Conservation (phyloP, 345 rosid species). For the Rhizophora apiculata region DNA sequence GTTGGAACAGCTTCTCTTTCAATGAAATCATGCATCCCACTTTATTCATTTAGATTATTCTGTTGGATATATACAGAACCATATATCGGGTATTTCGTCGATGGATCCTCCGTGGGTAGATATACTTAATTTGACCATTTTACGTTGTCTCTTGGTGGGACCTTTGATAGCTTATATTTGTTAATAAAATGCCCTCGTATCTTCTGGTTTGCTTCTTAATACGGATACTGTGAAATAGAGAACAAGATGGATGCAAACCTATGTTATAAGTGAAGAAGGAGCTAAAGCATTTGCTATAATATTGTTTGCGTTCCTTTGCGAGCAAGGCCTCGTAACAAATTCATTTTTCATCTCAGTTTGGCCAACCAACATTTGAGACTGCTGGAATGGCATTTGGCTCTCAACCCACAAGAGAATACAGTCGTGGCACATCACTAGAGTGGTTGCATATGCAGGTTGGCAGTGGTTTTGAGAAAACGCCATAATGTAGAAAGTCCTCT, state of each 20-base stretch:
- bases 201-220: not conserved
- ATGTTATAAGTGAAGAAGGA: not conserved
- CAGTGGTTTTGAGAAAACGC: constrained; percentile 61
- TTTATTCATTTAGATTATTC: not conserved
- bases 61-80: not conserved
- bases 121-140: constrained; percentile 1
- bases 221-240: not conserved
- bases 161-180: not conserved
- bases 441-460: constrained; percentile 94
- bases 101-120: not conserved
- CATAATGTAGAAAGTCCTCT: constrained; percentile 21
- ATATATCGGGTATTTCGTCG: not conserved
- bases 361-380: constrained; percentile 58
- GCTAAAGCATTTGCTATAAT: not conserved
- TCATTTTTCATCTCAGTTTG: constrained; percentile 46
- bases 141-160: too few species aligned
- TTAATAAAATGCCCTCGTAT: too few species aligned
- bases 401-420: constrained; percentile 60
- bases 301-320: not conserved
- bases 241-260: not conserved
- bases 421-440: constrained; percentile 65
- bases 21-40: not conserved
- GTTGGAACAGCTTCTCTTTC: not conserved
- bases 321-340: not conserved
- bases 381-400: constrained; percentile 55